Base-by-base conservation (phyloP, 1,284 basidiomycete species). In the Coniophora puteana region DNA sequence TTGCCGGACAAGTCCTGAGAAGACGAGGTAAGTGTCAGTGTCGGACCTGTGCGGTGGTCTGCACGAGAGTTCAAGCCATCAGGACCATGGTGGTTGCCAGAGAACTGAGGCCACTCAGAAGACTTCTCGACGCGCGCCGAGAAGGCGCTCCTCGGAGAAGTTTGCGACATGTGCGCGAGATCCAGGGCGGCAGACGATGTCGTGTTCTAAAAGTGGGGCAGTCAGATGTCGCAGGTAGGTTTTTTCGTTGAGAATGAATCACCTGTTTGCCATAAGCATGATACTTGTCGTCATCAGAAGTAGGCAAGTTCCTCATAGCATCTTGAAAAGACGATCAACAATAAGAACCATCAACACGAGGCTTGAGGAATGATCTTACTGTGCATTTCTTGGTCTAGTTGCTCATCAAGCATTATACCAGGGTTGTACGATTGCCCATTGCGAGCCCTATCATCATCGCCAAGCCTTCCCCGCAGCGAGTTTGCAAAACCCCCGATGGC, bases 71-170 rank as follows among this genome's bases (percentile, higher is more conserved):
- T 60, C 36, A 78, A 55, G 20, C 69, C 67, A 34, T 85, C 84
- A 40, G 78, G 72, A 44, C 67, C 69, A 57, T 81, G 76, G 41
- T 76, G 66, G 36, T 72, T 71, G 40, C 78, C 75, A 40, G 78
- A 73, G 63, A 93, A 96, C 58, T 89, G 89, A 31, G 93, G 89
- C 94, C 94, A 97, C 61, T 97, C 93, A 3, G 92, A 92, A 1
- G 85, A 74, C 59, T 89, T 89, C 55, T 85, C 80, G 14, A 78
- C 69, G 43, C 83, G 78, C 33, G 65, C 61, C 16, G 74, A 65
- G 47, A 78, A 80, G 35, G 78, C 76, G 42, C 69, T 66, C 32
- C 84, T 79, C 35, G 85, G 79, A 17, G 85, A 83, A 13, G 84
- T 85, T 59, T 92, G 89, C 4, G 90, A 85, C 26, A 92, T 74